Conservation (phyloP, 2,329 filamentous ascomycete species). For the Talaromyces sp. region DNA sequence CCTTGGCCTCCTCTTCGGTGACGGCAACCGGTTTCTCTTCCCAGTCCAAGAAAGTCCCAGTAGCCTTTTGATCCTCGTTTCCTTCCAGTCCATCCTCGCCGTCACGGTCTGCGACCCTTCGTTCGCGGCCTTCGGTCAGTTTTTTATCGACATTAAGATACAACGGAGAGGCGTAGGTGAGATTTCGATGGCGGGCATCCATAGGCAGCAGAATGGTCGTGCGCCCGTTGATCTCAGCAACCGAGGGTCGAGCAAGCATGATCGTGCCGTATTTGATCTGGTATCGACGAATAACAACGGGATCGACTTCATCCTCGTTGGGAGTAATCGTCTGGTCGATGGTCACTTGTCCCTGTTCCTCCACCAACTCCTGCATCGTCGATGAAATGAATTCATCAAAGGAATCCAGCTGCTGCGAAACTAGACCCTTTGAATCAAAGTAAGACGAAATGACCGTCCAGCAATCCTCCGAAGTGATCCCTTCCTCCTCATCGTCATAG, state of each 20-base stretch:
- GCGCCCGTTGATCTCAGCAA: slow-evolving; percentile 87
- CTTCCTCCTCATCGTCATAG: slow-evolving; percentile 63
- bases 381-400: slow-evolving; percentile 95
- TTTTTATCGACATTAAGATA: slow-evolving; percentile 85
- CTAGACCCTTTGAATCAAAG: slow-evolving; percentile 92
- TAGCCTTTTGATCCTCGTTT: slow-evolving; percentile 44
- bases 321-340: slow-evolving; percentile 87
- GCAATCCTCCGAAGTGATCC: slow-evolving; percentile 93
- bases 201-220: slow-evolving; percentile 84
- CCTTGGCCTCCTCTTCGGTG: slow-evolving; percentile 62
- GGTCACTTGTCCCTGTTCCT: slow-evolving; percentile 86
- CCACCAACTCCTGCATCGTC: slow-evolving; percentile 90
- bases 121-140: slow-evolving; percentile 76
- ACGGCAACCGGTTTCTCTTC: slow-evolving; percentile 47
- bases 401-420: slow-evolving; percentile 95
- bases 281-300: slow-evolving; percentile 82
- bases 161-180: slow-evolving; percentile 90
- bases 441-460: slow-evolving; percentile 97
- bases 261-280: slow-evolving; percentile 92
- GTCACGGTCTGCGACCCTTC: slow-evolving; percentile 65
- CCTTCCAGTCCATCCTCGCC: slow-evolving; percentile 49
- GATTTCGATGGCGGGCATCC: slow-evolving; percentile 89
- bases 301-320: slow-evolving; percentile 64
- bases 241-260: slow-evolving; percentile 80
- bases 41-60: slow-evolving; percentile 42